These are phyloP conservation scores for Triglochin maritima DNA, from an alignment of 106 monocot genomes.

Conservation along the genomic window DNA sequence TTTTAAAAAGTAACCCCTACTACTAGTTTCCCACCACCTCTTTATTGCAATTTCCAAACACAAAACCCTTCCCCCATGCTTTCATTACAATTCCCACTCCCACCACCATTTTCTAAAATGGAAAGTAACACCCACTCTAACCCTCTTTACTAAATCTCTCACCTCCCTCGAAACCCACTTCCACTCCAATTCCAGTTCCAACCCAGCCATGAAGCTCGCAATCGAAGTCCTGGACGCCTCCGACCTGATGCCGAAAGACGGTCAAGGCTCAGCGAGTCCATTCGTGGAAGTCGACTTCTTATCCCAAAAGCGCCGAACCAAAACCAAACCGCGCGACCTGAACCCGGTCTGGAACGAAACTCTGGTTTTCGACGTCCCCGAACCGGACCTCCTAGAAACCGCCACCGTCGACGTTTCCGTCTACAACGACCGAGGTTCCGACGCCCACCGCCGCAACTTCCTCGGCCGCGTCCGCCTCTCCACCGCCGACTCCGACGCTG, in stretches of 20 bases:
- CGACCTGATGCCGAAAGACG: constrained; percentile 78
- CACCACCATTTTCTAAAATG: no score
- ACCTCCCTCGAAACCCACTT: not conserved
- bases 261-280: constrained; percentile 53
- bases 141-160: not conserved
- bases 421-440: constrained; percentile 42
- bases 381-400: constrained; percentile 27
- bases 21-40: no score
- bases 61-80: no score
- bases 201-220: constrained; percentile 31
- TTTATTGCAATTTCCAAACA: no score
- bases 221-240: constrained; percentile 67
- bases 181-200: no score
- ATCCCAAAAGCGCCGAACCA: constrained; percentile 53
- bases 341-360: constrained; percentile 63
- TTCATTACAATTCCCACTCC: no score
- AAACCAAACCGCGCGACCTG: constrained; percentile 45
- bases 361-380: constrained; percentile 56
- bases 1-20: no score
- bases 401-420: constrained; percentile 51
- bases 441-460: constrained; percentile 30
- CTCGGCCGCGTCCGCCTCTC: constrained; percentile 74
- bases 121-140: not conserved
- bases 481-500: constrained; percentile 22
- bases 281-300: constrained; percentile 73